These are phyloP conservation scores for Kuraishia cidri DNA, from an alignment of 805 yeast genomes.

Conservation along the genomic window DNA sequence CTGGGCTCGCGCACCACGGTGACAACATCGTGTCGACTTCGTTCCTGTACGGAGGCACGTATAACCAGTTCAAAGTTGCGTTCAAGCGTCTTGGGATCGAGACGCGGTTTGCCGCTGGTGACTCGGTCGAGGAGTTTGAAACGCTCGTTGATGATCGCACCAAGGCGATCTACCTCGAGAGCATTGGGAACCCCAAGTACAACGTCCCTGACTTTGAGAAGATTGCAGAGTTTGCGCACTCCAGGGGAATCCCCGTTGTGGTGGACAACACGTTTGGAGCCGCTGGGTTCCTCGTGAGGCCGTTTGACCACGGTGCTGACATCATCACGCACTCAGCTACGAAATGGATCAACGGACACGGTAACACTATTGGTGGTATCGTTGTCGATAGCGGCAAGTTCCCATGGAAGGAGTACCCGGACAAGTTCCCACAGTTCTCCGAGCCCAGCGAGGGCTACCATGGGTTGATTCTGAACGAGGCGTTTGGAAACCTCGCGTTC, in stretches of 20 bases:
- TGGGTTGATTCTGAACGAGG: constrained; percentile 75
- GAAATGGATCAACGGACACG: constrained; percentile 97
- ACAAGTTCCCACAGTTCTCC: constrained; percentile 86
- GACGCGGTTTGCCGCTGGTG: constrained; percentile 79
- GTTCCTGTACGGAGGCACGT: constrained; percentile 91
- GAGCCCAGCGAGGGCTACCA: constrained; percentile 92
- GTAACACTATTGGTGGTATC: constrained; percentile 90
- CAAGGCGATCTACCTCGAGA: constrained; percentile 82
- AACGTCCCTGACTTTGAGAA: constrained; percentile 86
- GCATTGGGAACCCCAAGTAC: constrained; percentile 89
- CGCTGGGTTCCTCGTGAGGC: constrained; percentile 82
- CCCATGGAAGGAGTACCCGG: constrained; percentile 81
- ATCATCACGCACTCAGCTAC: constrained; percentile 92
- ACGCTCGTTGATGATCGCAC: constrained; percentile 74
- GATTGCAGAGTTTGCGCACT: constrained; percentile 69
- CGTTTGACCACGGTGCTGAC: constrained; percentile 86
- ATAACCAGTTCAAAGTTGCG: constrained; percentile 89
- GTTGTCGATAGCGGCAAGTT: constrained; percentile 87
- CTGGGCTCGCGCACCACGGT: constrained; percentile 79
- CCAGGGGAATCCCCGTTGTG: constrained; percentile 80
- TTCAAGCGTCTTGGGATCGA: constrained; percentile 86
- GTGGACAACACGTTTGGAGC: constrained; percentile 98
- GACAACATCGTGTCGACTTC: constrained; percentile 87
- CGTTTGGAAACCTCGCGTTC: constrained; percentile 73
- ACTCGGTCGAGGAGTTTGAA: constrained; percentile 61